Evolutionary conservation across 768 basidiomycete genomes (phyloP).

Genomic region (Fomitopsis serialis): DNA sequence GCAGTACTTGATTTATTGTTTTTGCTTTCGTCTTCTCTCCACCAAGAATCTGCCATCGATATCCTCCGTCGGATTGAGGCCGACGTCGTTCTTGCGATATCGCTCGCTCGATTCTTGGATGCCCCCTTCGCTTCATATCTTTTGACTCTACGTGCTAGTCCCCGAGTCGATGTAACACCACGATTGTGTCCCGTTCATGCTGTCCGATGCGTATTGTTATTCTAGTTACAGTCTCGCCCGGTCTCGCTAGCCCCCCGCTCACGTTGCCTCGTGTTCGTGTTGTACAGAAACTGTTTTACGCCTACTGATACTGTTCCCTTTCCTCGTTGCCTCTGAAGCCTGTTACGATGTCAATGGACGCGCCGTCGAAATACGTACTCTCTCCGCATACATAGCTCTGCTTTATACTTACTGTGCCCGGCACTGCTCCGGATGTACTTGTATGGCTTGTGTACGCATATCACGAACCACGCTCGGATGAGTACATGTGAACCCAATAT

Average conservation of each 20-base stretch:
- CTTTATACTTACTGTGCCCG: neutral
- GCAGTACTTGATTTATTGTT: slow-evolving; percentile 3
- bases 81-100: neutral
- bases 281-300: neutral
- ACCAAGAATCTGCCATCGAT: neutral
- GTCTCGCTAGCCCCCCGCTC: neutral
- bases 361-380: slow-evolving; percentile 1
- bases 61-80: neutral
- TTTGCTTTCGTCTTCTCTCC: neutral
- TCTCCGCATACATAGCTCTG: neutral
- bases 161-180: neutral
- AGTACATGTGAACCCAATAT: no score
- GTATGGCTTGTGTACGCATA: neutral
- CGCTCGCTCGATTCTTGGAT: neutral
- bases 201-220: neutral
- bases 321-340: neutral
- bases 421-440: neutral
- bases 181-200: neutral
- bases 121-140: neutral
- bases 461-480: neutral
- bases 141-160: neutral
- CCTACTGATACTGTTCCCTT: neutral
- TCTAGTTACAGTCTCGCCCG: no score
- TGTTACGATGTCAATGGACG: neutral
- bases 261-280: neutral